A percentile compares a stretch with the other conserved stretches of the same genome.
phyloP scores from a whole-genome alignment of 1,284 basidiomycete species.

The Schizophyllum commune region DNA sequence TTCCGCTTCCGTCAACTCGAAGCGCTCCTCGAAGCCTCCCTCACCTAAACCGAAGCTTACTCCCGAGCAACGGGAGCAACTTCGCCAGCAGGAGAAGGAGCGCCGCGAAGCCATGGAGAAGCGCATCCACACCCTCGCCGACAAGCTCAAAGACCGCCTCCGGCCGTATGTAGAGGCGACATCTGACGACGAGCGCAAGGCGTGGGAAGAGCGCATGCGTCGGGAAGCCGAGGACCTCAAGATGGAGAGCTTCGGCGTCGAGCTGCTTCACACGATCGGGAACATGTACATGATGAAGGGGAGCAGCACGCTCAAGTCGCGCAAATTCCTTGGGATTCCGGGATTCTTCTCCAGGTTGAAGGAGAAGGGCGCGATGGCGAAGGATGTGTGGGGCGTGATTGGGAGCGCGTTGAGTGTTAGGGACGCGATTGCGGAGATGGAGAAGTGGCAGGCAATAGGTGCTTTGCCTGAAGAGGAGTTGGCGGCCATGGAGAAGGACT shows the following conservation, averaged over 20 bases:
- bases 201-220: constrained; percentile 73
- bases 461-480: constrained; percentile 81
- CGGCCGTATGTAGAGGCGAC: constrained; percentile 87
- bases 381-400: constrained; percentile 91
- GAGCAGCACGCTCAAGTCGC: constrained; percentile 86
- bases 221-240: constrained; percentile 95
- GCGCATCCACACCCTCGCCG: constrained; percentile 63
- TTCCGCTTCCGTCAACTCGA: constrained; percentile 24
- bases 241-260: constrained; percentile 96
- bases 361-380: constrained; percentile 89
- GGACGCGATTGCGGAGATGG: constrained; percentile 80
- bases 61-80: constrained; percentile 79
- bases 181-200: constrained; percentile 77
- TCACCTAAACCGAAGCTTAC: constrained; percentile 62
- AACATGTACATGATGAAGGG: constrained; percentile 92
- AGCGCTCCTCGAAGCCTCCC: constrained; percentile 43
- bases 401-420: constrained; percentile 83
- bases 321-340: constrained; percentile 84
- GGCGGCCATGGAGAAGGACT: constrained; percentile 84
- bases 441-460: constrained; percentile 82
- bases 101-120: constrained; percentile 74
- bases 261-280: constrained; percentile 84
- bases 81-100: constrained; percentile 75
- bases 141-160: constrained; percentile 78
- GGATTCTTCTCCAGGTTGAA: constrained; percentile 94